Evolutionary conservation across 495 filamentous ascomycete genomes (phyloP).

Genomic region (Trichoderma virens): DNA sequence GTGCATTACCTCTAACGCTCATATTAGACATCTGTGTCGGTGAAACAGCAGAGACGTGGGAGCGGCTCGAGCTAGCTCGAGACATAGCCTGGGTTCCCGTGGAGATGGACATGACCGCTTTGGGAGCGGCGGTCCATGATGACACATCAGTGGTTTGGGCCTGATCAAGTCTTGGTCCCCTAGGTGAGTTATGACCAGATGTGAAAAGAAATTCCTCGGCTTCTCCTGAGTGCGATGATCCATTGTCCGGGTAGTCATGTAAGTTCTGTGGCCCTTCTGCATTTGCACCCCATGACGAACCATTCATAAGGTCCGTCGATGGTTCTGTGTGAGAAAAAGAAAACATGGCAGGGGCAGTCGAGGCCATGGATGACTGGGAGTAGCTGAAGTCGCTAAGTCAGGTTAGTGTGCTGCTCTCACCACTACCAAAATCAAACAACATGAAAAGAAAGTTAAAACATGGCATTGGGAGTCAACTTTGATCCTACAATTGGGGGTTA

Average conservation of each 20-base stretch:
- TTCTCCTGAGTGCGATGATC: constrained; percentile 33
- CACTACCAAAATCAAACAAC: constrained; percentile 25
- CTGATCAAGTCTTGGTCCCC: constrained; percentile 32
- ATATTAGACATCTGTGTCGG: constrained; percentile 39
- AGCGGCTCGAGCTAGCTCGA: constrained; percentile 38
- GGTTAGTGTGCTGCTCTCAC: constrained; percentile 44
- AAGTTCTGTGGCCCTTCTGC: constrained; percentile 48
- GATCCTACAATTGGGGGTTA: constrained; percentile 29
- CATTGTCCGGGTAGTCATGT: constrained; percentile 28
- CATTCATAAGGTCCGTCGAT: constrained; percentile 32
- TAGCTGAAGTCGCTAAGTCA: constrained; percentile 44
- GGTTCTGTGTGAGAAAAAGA: constrained; percentile 48
- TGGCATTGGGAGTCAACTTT: constrained; percentile 36
- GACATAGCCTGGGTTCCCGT: constrained; percentile 39
- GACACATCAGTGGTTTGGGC: constrained; percentile 38
- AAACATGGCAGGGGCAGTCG: constrained; percentile 41
- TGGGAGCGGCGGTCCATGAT: constrained; percentile 27
- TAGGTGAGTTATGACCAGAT: constrained; percentile 43
- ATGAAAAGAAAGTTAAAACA: constrained; percentile 29
- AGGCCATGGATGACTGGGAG: constrained; percentile 36
- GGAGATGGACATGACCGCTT: constrained; percentile 25
- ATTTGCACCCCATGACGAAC: constrained; percentile 45
- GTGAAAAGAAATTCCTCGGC: constrained; percentile 39
- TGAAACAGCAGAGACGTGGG: constrained; percentile 35
- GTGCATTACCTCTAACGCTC: constrained; percentile 42